Conservation (phyloP, 192 early-diverging fungal genomes). For the Coemansia sp. region DNA sequence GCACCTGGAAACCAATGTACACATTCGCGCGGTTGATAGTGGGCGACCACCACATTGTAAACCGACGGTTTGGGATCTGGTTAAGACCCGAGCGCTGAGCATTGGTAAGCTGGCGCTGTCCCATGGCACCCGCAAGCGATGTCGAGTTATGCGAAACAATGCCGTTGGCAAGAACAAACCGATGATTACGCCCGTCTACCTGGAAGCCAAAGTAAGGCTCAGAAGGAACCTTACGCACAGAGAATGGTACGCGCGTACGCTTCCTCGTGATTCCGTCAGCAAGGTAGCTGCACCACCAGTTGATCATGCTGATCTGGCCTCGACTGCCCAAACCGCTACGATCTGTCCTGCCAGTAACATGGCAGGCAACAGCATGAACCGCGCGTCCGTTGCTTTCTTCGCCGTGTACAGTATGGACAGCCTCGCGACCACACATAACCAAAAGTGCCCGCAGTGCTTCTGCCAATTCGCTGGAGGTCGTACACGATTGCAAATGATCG, state of each 20-base stretch:
- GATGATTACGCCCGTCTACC: slow-evolving; percentile 28
- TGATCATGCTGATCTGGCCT: neutral
- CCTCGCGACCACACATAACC: neutral
- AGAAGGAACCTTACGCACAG: slow-evolving; percentile 17
- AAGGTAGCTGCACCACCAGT: neutral
- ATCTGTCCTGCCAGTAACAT: neutral
- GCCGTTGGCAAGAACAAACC: slow-evolving; percentile 54
- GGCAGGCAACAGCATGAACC: neutral
- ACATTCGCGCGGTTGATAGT: slow-evolving; percentile 99
- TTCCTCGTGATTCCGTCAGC: neutral
- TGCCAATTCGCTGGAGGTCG: neutral
- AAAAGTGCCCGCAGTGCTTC: neutral
- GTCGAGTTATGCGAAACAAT: slow-evolving; percentile 54
- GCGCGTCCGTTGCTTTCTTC: neutral
- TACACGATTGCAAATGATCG: neutral
- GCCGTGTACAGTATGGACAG: neutral
- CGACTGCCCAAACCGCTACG: neutral
- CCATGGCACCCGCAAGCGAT: slow-evolving; percentile 83
- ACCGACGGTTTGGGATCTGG: slow-evolving; percentile 99
- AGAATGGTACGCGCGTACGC: slow-evolving; percentile 7
- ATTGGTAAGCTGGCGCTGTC: slow-evolving; percentile 97
- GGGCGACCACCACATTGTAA: slow-evolving; percentile 99
- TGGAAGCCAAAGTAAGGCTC: slow-evolving; percentile 41
- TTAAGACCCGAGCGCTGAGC: slow-evolving; percentile 97
- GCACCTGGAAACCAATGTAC: slow-evolving; percentile 99